Percentiles rank a stretch among this genome's conserved stretches.
Conservation (phyloP, 306 rosid genomes). For the Malus domestica region DNA sequence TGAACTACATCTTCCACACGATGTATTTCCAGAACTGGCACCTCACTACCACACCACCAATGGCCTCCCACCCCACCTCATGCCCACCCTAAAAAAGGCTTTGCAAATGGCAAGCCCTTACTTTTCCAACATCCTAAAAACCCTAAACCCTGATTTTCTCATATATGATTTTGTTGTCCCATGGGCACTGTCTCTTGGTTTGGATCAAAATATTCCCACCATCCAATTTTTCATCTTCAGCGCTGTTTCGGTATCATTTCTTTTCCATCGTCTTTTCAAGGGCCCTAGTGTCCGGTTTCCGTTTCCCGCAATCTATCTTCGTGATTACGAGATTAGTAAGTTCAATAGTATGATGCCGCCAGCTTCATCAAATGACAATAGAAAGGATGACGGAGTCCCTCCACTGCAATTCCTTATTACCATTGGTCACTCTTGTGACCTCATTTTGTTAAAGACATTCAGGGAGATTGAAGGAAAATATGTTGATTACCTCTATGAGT, state of each 20-base stretch:
- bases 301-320: neutral
- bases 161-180: conserved; percentile 30
- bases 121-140: conserved; percentile 13
- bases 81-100: conserved; percentile 14
- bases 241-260: neutral
- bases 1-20: conserved; percentile 19
- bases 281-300: neutral
- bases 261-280: neutral
- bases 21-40: conserved; percentile 7
- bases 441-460: neutral
- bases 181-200: conserved; percentile 20
- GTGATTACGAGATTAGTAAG: neutral
- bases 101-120: conserved; percentile 14
- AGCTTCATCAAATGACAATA: neutral
- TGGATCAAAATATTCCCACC: conserved; percentile 10
- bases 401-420: neutral
- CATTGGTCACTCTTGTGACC: neutral
- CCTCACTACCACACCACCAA: neutral
- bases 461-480: conserved; percentile 19
- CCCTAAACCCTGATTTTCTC: conserved; percentile 16
- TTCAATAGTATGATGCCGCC: neutral
- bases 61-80: conserved; percentile 4
- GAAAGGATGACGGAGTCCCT: neutral
- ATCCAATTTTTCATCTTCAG: conserved; percentile 5
- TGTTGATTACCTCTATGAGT: conserved; percentile 2